These are phyloP conservation scores for Primulina tabacum DNA, from an alignment of 257 asterid species.

Conservation along the genomic window DNA sequence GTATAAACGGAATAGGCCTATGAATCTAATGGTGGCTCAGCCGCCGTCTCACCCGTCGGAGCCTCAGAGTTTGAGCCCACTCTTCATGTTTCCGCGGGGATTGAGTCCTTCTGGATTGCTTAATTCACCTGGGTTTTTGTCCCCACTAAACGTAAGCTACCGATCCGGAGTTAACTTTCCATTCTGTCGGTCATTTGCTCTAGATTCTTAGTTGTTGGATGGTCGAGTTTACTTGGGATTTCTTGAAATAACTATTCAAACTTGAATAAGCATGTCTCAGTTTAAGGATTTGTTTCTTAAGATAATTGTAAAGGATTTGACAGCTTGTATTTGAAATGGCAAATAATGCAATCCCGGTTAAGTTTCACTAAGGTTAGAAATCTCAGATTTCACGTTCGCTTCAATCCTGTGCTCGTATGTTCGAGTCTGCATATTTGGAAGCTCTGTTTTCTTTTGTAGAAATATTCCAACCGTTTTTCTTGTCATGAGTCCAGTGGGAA, in stretches of 20 bases:
- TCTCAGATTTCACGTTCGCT: neutral
- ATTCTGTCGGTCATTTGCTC: neutral
- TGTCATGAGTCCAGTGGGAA: neutral
- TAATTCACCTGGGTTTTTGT: conserved; percentile 77
- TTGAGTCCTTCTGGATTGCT: conserved; percentile 78
- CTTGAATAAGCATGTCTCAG: neutral
- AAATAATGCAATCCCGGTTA: neutral
- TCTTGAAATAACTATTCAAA: neutral
- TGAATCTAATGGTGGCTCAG: conserved; percentile 57
- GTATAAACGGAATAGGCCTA: conserved; percentile 68
- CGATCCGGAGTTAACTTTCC: neutral
- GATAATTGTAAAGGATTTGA: neutral
- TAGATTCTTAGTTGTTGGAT: neutral
- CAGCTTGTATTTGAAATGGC: conserved; percentile 3
- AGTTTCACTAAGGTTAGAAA: neutral
- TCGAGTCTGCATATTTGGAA: neutral
- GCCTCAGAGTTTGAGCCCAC: conserved; percentile 48
- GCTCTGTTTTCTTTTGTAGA: neutral
- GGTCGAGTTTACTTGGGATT: neutral
- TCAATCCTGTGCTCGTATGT: neutral
- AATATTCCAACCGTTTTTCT: neutral
- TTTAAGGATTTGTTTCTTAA: neutral
- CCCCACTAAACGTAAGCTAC: conserved; percentile 74
- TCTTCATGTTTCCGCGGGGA: conserved; percentile 69
- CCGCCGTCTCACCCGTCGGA: conserved; percentile 21